Base-by-base conservation (phyloP, 2,329 filamentous ascomycete species). In the Beauveria sp. region DNA sequence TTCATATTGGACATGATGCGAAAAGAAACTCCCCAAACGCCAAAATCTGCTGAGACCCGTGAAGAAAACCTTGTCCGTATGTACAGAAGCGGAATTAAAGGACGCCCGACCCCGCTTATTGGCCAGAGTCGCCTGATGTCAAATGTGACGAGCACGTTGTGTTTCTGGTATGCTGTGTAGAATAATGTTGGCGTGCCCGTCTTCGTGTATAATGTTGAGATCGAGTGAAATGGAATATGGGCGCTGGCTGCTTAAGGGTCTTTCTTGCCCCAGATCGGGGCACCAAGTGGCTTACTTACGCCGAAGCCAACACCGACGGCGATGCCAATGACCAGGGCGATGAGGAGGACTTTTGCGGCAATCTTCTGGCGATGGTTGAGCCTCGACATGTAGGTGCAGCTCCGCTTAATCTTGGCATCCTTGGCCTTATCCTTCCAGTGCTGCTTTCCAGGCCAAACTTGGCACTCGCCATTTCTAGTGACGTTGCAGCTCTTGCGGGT, bases 351-450 rank as follows among this genome's bases (percentile, higher is more conserved):
- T 73, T 85, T 85, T 66, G 74, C 74, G 42, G 80, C 74, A 64
- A 86, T 78, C 43, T 78, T 78, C 65, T 80, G 84, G 53, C 81
- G 79, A 67, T 77, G 78, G 74, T 77, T 81, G 57, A 86, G 75
- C 38, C 72, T 71, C 50, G 80, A 79, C 72, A 86, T 74, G 64
- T 78, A 82, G 60, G 78, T 78, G 71, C 82, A 85, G 60, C 75
- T 78, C 63, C 76, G 73, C 63, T 78, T 80, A 65, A 75, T 75
- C 74, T 84, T 84, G 63, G 81, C 80, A 12, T 76, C 79, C 72
- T 81, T 82, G 63, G 82, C 81, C 75, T 84, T 83, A 63, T 78
- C 75, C 71, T 81, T 82, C 83, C 84, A 86, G 68, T 85, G 79
- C 26, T 80, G 77, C 68, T 83, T 79, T 61, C 81, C 80, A 5